Evolutionary conservation across 257 asterid genomes (phyloP).

Genomic region (Fraxinus quadrangulata): DNA sequence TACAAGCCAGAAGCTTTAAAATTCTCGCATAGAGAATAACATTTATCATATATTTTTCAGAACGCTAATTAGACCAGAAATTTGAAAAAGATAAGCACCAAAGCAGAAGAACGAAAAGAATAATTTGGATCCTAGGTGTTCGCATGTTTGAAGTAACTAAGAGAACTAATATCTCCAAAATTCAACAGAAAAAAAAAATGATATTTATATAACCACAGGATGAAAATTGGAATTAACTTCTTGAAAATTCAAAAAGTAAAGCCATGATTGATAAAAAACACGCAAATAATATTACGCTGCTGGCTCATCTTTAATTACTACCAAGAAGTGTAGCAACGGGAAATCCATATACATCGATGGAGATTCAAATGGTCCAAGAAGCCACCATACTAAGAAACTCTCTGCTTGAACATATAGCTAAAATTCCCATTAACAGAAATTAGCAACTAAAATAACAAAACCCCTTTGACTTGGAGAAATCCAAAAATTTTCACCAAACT

Average conservation of each 20-base stretch:
- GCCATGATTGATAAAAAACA: too few relatives aligned
- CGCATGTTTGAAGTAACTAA: not conserved
- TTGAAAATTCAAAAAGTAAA: too few relatives aligned
- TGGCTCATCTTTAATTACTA: too few relatives aligned
- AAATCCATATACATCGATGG: not conserved
- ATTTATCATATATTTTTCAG: not conserved
- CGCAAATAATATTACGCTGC: too few relatives aligned
- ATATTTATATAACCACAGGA: not conserved
- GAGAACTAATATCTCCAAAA: not conserved
- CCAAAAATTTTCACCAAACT: conserved; percentile 2
- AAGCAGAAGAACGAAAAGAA: not conserved
- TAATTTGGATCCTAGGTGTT: not conserved
- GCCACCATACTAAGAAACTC: not conserved
- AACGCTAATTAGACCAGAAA: too few relatives aligned
- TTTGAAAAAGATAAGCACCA: too few relatives aligned
- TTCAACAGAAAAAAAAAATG: not conserved
- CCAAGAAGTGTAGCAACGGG: too few relatives aligned
- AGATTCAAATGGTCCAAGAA: not conserved
- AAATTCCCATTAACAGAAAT: conserved; percentile 6
- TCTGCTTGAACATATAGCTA: not conserved
- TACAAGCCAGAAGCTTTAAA: not conserved
- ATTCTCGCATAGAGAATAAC: not conserved
- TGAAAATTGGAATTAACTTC: not conserved
- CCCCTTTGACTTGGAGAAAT: not conserved
- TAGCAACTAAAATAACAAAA: conserved; percentile 2